Percentiles rank a stretch among this genome's conserved stretches.
Evolutionary conservation across 306 rosid species (phyloP).

Genomic region (Cicer chorassanicum): DNA sequence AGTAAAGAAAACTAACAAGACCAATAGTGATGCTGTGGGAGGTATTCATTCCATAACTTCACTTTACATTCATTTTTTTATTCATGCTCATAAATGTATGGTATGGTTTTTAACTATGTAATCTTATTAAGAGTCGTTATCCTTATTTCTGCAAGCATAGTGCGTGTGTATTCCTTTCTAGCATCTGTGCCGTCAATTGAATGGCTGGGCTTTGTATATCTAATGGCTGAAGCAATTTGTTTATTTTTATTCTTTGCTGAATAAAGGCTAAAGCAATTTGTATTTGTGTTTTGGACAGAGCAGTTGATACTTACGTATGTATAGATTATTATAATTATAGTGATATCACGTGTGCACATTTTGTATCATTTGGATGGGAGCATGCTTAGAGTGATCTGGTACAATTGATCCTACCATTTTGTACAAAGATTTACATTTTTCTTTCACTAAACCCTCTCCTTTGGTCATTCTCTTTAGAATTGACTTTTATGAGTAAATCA

Average conservation of each 20-base stretch:
- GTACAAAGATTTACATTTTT: neutral
- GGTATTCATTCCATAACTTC: constrained; percentile 44
- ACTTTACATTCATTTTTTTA: constrained; percentile 34
- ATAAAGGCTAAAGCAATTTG: too few species aligned
- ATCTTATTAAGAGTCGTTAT: constrained; percentile 33
- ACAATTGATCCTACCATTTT: neutral
- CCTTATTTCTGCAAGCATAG: constrained; percentile 40
- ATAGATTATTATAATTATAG: constrained; percentile 26
- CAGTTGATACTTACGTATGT: constrained; percentile 21
- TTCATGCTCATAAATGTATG: constrained; percentile 48
- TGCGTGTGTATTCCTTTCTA: constrained; percentile 44
- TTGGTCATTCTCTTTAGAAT: too few species aligned
- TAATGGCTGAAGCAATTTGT: constrained; percentile 16
- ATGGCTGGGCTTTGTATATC: constrained; percentile 36
- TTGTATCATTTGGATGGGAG: neutral
- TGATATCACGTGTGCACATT: constrained; percentile 10
- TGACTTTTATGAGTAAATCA: too few species aligned
- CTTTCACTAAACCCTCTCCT: neutral
- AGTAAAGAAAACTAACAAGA: constrained; percentile 47
- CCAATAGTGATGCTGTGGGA: constrained; percentile 46
- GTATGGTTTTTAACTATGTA: constrained; percentile 51
- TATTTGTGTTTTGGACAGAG: too few species aligned
- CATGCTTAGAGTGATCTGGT: constrained; percentile 5
- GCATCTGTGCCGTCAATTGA: constrained; percentile 35
- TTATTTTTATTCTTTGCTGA: too few species aligned